phyloP scores from a whole-genome alignment of 768 basidiomycete species.

The Macrolepiota fuliginosa region DNA sequence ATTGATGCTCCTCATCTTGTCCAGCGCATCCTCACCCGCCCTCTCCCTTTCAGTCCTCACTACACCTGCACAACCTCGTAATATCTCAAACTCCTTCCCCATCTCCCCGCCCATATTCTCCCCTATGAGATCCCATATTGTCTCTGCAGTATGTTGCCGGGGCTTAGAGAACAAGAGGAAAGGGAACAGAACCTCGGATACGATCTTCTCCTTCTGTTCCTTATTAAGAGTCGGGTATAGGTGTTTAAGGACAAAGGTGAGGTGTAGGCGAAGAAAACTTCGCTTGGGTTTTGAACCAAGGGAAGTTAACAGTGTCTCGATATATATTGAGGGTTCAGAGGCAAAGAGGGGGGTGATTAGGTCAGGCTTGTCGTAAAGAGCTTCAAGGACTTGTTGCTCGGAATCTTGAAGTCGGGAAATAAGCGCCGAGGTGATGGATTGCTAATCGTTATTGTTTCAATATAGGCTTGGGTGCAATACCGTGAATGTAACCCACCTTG shows the following conservation, averaged over 20 bases:
- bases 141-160: constrained; percentile 58
- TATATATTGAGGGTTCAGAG: constrained; percentile 40
- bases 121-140: constrained; percentile 73
- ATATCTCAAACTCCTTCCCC: constrained; percentile 37
- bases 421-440: constrained; percentile 60
- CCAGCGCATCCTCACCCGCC: constrained; percentile 28
- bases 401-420: constrained; percentile 69
- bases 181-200: constrained; percentile 64
- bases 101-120: constrained; percentile 23
- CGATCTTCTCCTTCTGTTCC: constrained; percentile 30
- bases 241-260: constrained; percentile 51
- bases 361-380: constrained; percentile 57
- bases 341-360: constrained; percentile 44
- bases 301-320: constrained; percentile 38
- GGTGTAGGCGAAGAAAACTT: constrained; percentile 50
- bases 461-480: neutral
- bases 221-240: constrained; percentile 33
- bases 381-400: constrained; percentile 56
- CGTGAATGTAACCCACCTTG: constrained; percentile 32
- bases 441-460: constrained; percentile 29
- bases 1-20: constrained; percentile 53
- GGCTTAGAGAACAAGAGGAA: constrained; percentile 73
- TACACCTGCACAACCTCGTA: constrained; percentile 52
- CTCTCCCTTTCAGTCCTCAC: constrained; percentile 34
- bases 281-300: constrained; percentile 47